Conservation (phyloP, 306 rosid species). For the Glycine latifolia region DNA sequence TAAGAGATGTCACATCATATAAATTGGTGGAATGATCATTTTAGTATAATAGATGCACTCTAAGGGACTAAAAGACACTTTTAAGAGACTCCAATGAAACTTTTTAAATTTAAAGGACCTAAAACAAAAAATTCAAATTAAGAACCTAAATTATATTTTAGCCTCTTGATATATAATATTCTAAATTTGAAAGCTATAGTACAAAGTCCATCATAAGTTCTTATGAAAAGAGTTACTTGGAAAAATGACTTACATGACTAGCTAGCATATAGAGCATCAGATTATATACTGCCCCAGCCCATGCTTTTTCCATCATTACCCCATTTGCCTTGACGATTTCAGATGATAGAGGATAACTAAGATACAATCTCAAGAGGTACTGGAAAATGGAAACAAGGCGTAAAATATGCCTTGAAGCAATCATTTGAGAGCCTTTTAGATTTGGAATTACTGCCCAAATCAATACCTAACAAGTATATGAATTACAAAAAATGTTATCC, state of each 20-base stretch:
- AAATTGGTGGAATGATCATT: no score
- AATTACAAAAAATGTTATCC: constrained; percentile 40
- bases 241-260: constrained; percentile 62
- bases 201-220: neutral
- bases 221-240: constrained; percentile 23
- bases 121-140: no score
- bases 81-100: no score
- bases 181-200: neutral
- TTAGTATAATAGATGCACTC: no score
- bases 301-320: constrained; percentile 69
- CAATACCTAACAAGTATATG: constrained; percentile 52
- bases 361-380: constrained; percentile 66
- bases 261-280: constrained; percentile 69
- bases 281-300: constrained; percentile 76
- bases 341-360: constrained; percentile 62
- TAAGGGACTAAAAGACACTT: no score
- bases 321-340: constrained; percentile 64
- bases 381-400: constrained; percentile 61
- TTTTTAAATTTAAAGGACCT: no score
- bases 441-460: constrained; percentile 66
- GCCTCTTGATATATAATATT: no score
- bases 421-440: constrained; percentile 57
- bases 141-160: no score
- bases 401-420: constrained; percentile 55
- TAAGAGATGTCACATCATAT: no score